Base-by-base conservation (phyloP, 1,139 yeast species). In the Suhomyces anneliseae region DNA sequence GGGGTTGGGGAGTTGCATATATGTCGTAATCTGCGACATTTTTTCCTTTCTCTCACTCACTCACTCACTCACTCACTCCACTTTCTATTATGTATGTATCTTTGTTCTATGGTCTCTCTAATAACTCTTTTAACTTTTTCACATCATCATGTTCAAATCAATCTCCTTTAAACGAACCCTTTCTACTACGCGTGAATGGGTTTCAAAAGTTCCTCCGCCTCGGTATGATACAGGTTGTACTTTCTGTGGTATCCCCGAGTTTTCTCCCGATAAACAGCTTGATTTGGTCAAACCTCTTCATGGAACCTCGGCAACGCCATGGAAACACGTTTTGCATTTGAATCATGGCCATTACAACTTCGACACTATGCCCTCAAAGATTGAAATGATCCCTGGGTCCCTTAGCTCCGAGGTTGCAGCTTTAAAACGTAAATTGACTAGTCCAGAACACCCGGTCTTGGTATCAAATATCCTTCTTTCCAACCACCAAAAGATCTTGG, bases 161-260 rank as follows among this genome's bases (percentile, higher is more conserved):
- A 5, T 10, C n/a, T 26, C 39, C n/a, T 24, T 36, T 6, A 26
- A n/a, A 7, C 8, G 39, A 9, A 5, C 7, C 11, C 15, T 36
- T 10, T 36, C 39, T 10, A 38, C 24, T 9, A 2, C 11, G 7
- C 40, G 15, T 27, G 27, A 43, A 24, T 27, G 34, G 31, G 38
- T 43, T 7, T 29, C 38, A 27, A 44, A 44, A 34, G 81, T 87
- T 54, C 87, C 88, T 0, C 59, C 63, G 7, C 86, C 87, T 0
- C 51, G 43, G 8, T 65, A 66, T 43, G 85, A 83, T 51, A 81
- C 87, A 0, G 88, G 87, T 0, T 84, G 89, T 58, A 82, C 87
- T 0, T 71, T 66, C 52, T 85, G 92, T 55, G 60, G 64, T 48
- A 42, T 63, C 4, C 83, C 82, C 0, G 59, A 60, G 24, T 70